A percentile compares a stretch with the other conserved stretches of the same genome.
These are phyloP conservation scores for Trichophaea hybrida DNA, from an alignment of 2,329 filamentous ascomycete species.

Conservation along the genomic window DNA sequence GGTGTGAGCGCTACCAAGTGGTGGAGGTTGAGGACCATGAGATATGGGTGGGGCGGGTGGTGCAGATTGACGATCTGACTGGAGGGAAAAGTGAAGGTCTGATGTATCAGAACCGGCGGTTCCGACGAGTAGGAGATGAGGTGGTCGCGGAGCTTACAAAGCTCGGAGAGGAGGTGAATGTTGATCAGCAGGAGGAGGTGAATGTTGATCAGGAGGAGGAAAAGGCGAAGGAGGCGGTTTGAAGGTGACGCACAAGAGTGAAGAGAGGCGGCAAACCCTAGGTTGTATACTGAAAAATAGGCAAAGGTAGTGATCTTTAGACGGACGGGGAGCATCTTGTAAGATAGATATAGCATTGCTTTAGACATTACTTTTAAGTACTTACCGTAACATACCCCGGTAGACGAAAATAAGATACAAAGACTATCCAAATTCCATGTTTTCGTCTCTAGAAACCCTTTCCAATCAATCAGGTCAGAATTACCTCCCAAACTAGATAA, in stretches of 20 bases:
- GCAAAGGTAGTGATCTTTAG: no score
- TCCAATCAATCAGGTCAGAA: no score
- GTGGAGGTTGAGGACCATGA: conserved; percentile 20
- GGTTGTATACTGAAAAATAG: no score
- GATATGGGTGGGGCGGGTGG: conserved; percentile 21
- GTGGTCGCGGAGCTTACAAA: conserved; percentile 7
- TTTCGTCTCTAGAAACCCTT: no score
- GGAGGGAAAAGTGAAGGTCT: conserved; percentile 9
- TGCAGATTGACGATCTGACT: conserved; percentile 11
- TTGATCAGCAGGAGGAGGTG: conserved; percentile 3
- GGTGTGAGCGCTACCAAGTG: conserved; percentile 10
- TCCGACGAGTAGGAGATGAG: conserved; percentile 12
- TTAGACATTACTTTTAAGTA: not conserved
- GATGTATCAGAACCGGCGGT: conserved; percentile 20
- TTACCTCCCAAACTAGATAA: no score
- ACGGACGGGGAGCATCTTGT: not conserved
- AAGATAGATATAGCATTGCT: not conserved
- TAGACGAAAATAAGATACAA: no score
- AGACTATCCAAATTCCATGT: no score
- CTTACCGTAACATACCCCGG: no score
- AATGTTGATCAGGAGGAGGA: not conserved
- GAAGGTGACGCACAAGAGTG: not conserved
- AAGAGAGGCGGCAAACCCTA: no score
- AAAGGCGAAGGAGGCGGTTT: conserved; percentile 6
- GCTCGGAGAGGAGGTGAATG: not conserved